Evolutionary conservation across 2,329 filamentous ascomycete genomes (phyloP).

Genomic region (Neobulgaria alba): DNA sequence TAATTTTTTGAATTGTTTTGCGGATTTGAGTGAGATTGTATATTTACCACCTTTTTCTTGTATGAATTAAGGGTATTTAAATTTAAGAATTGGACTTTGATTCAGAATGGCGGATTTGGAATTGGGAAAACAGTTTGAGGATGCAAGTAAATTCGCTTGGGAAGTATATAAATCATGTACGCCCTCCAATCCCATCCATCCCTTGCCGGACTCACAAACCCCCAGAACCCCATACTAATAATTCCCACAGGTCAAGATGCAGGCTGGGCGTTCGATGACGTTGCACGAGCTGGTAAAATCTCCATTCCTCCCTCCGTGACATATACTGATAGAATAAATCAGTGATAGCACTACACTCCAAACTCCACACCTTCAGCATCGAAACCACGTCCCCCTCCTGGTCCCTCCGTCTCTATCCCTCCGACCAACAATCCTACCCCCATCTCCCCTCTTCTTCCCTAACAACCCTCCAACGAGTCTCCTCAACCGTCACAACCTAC

Average conservation of each 20-base stretch:
- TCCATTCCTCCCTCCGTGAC: neutral
- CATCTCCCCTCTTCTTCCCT: no score
- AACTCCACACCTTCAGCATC: neutral
- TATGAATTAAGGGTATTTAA: no score
- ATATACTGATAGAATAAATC: neutral
- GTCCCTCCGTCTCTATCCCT: no score
- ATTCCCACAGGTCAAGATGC: neutral
- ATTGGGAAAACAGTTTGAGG: neutral
- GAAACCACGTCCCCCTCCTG: no score
- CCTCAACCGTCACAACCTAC: neutral
- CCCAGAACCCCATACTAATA: no score
- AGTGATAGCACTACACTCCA: neutral
- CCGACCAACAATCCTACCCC: no score
- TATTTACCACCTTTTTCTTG: no score
- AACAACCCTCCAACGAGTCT: neutral
- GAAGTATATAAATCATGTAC: neutral
- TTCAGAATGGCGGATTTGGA: neutral
- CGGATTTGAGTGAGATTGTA: no score
- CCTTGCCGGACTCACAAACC: neutral
- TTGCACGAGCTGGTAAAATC: neutral
- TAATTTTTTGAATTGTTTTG: no score
- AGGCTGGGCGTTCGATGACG: neutral
- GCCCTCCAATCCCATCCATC: neutral
- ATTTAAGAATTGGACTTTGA: no score
- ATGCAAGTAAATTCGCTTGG: neutral